A percentile compares a stretch with the other conserved stretches of the same genome.
Conservation (phyloP, 1,284 basidiomycete species). For the Apiotrichum montevideense region DNA sequence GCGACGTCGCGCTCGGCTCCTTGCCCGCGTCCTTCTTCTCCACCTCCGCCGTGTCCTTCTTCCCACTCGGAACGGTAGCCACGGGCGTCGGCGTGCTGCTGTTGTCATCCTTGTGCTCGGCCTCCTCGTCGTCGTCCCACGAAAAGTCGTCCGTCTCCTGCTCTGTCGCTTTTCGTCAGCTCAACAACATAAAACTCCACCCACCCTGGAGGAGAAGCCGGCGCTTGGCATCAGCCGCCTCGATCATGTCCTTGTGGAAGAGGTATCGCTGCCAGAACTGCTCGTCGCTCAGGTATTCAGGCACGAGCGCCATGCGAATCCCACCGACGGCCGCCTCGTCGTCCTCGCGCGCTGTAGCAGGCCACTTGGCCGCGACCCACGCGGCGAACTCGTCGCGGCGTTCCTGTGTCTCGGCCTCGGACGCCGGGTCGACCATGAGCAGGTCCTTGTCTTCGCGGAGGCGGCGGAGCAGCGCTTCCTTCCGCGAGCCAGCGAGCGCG, state of each 20-base stretch:
- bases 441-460: slow-evolving; percentile 70
- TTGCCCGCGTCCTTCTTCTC: neutral
- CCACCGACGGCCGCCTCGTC: slow-evolving; percentile 53
- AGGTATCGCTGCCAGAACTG: slow-evolving; percentile 88
- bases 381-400: slow-evolving; percentile 56
- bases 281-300: slow-evolving; percentile 59
- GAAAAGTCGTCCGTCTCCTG: slow-evolving; percentile 40
- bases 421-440: slow-evolving; percentile 67
- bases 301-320: slow-evolving; percentile 62
- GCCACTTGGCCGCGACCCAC: slow-evolving; percentile 59
- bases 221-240: slow-evolving; percentile 71
- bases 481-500: slow-evolving; percentile 50
- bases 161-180: slow-evolving; percentile 5
- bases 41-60: neutral
- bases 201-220: slow-evolving; percentile 71
- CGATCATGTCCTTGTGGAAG: slow-evolving; percentile 81
- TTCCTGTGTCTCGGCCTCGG: slow-evolving; percentile 50
- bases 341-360: slow-evolving; percentile 28
- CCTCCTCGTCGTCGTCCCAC: slow-evolving; percentile 45
- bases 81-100: slow-evolving; percentile 1
- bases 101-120: slow-evolving; percentile 7
- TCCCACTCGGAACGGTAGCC: neutral
- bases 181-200: slow-evolving; percentile 17
- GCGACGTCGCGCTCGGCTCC: slow-evolving; percentile 27
- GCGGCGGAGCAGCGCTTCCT: slow-evolving; percentile 67